Conservation (phyloP, 2,329 filamentous ascomycete genomes). For the Claviceps capensis region DNA sequence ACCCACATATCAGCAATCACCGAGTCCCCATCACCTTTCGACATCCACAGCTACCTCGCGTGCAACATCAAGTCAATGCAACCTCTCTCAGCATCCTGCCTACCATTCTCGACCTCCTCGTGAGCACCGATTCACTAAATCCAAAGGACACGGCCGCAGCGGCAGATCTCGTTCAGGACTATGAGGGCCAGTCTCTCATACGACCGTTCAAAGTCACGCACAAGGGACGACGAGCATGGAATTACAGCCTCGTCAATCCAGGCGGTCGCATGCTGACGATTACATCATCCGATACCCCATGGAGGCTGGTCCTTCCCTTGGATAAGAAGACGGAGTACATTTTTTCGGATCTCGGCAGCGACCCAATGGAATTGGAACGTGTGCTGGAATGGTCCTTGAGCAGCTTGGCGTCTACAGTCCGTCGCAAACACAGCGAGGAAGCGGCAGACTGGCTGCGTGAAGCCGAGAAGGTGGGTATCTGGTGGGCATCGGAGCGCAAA, state of each 20-base stretch:
- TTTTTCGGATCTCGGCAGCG: slow-evolving; percentile 14
- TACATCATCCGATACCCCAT: slow-evolving; percentile 11
- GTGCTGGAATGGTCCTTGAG: slow-evolving; percentile 8
- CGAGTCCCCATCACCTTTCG: slow-evolving; percentile 20
- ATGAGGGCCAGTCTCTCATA: slow-evolving; percentile 22
- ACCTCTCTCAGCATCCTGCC: slow-evolving; percentile 22
- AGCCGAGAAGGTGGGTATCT: slow-evolving; percentile 17
- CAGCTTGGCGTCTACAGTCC: slow-evolving; percentile 7
- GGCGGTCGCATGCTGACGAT: slow-evolving; percentile 17
- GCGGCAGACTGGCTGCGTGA: slow-evolving; percentile 16
- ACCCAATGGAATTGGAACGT: slow-evolving; percentile 15
- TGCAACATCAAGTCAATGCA: slow-evolving; percentile 14
- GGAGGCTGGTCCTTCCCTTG: slow-evolving; percentile 18
- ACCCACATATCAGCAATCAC: slow-evolving; percentile 19
- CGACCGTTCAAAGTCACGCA: slow-evolving; percentile 12
- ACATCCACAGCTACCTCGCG: slow-evolving; percentile 18
- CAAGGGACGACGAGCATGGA: slow-evolving; percentile 15
- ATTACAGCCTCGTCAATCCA: slow-evolving; percentile 19
- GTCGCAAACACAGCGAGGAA: slow-evolving; percentile 9
- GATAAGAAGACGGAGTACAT: slow-evolving; percentile 16
- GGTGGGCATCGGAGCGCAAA: slow-evolving; percentile 17
- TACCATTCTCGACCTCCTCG: slow-evolving; percentile 21
- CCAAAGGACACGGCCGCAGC: slow-evolving; percentile 13
- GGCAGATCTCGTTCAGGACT: slow-evolving; percentile 18
- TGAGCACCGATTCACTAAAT: slow-evolving; percentile 19